Base-by-base conservation (phyloP, 2,329 filamentous ascomycete species). In the Fusarium fujikuroi region DNA sequence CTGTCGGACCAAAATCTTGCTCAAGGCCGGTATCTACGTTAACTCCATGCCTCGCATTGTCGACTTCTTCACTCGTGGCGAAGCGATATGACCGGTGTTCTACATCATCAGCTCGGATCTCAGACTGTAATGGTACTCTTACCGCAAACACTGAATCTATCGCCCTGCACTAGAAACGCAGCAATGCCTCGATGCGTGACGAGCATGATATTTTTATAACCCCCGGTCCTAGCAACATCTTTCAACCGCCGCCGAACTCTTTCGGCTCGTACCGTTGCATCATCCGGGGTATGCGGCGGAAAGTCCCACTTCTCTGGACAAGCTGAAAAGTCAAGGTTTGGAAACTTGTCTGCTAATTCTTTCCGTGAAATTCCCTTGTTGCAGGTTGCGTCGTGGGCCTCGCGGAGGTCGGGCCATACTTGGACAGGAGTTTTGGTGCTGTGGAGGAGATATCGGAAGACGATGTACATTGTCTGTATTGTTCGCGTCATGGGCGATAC, bases 371-470 rank as follows among this genome's bases (percentile, higher is more conserved):
- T 15, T 5, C 75, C 74, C n/a, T 74, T 75, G 23, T 77, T 77
- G 56, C 75, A 77, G 43, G 70, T 66, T 10, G 72, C 75, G 40
- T 77, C 75, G n/a, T 77, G 74, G 7, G 74, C 66, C 30, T 77
- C 75, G 2, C 75, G 75, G 2, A 77, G 23, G 9, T 77, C 75
- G 1, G 75, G 75, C 74, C 75, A 77, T 14, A 77, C 56, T n/a
- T 77, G 67, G 6, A 77, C 39, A 7, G 64, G 34, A 2, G 58
- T 44, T 10, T 42, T n/a, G 15, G 54, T 19, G 18, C 19, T 40
- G n/a, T 56, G 42, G 19, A 76, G 42, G 5, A 75, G 63, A 30
- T 68, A 47, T 0, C 50, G 40, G 28, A 77, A 77, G 7, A 66
- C 72, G 12, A 77, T 67, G 9, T 75, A 62, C 28, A 70, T 58